phyloP scores from a whole-genome alignment of 495 filamentous ascomycete genomes.

The Daldinia concentrica region DNA sequence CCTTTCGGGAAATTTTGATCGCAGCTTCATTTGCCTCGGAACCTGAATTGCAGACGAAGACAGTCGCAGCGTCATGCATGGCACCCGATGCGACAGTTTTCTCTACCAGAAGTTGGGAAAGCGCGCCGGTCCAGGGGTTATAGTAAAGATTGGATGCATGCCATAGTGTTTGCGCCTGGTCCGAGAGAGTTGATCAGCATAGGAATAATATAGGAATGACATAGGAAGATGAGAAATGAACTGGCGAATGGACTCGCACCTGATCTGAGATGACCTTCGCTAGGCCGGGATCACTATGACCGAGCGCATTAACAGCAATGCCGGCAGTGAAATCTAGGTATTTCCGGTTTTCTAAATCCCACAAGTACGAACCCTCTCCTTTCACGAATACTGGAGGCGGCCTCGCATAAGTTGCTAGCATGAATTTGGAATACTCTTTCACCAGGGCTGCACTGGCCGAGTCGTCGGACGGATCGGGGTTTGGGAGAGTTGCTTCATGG shows the following conservation, averaged over 20 bases:
- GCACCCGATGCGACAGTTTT: slow-evolving; percentile 76
- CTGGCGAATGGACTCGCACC: slow-evolving; percentile 53
- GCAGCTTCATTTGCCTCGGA: slow-evolving; percentile 97
- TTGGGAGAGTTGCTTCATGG: slow-evolving; percentile 70
- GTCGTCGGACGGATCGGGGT: slow-evolving; percentile 80
- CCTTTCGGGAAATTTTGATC: slow-evolving; percentile 94
- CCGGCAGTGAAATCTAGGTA: slow-evolving; percentile 96
- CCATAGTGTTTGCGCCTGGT: slow-evolving; percentile 75
- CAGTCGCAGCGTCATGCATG: slow-evolving; percentile 82
- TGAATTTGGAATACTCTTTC: slow-evolving; percentile 76
- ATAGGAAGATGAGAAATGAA: not conserved
- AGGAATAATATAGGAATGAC: not conserved
- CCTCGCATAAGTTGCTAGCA: slow-evolving; percentile 94
- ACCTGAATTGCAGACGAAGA: slow-evolving; percentile 95
- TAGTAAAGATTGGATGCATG: slow-evolving; percentile 96
- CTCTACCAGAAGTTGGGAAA: slow-evolving; percentile 85
- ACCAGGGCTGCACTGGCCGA: slow-evolving; percentile 80
- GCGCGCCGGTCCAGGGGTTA: slow-evolving; percentile 89
- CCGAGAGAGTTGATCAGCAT: not conserved
- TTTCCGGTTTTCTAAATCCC: slow-evolving; percentile 85
- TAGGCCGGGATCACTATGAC: slow-evolving; percentile 83
- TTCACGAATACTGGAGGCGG: slow-evolving; percentile 90
- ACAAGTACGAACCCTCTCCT: slow-evolving; percentile 85
- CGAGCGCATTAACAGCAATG: slow-evolving; percentile 93
- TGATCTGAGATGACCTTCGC: slow-evolving; percentile 74